Conservation (phyloP, 352 stramenopile genomes). For the Phytophthora constricta region DNA sequence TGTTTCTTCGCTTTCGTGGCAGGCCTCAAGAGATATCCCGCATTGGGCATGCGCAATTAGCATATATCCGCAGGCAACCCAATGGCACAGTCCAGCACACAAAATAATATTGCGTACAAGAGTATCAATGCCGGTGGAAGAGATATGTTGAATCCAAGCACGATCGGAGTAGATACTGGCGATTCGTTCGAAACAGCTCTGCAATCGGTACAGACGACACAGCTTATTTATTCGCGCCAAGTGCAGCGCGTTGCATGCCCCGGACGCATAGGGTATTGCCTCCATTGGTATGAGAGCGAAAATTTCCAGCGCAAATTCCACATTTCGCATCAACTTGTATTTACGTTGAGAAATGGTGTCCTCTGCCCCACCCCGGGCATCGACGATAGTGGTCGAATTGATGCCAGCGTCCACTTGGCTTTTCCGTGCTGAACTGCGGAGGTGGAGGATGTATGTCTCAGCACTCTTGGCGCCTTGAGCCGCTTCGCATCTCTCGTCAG, state of each 20-base stretch:
- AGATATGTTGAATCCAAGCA: conserved; percentile 54
- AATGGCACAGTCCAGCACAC: conserved; percentile 54
- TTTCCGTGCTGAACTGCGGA: conserved; percentile 16
- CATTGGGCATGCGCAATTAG: conserved; percentile 66
- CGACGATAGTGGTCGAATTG: conserved; percentile 23
- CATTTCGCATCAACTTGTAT: conserved; percentile 24
- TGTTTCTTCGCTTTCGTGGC: conserved; percentile 49
- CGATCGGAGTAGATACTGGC: conserved; percentile 63
- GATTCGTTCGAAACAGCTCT: conserved; percentile 51
- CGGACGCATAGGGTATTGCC: conserved; percentile 42
- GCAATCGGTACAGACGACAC: conserved; percentile 54
- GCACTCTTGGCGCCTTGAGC: conserved; percentile 18
- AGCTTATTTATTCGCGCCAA: conserved; percentile 66
- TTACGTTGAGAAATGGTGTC: not conserved
- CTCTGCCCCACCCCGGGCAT: conserved; percentile 6
- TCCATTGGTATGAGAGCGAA: conserved; percentile 65
- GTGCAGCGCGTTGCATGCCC: conserved; percentile 64
- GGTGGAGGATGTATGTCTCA: not conserved
- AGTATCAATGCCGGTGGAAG: conserved; percentile 65
- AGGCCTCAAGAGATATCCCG: conserved; percentile 59
- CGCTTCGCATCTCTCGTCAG: conserved; percentile 30
- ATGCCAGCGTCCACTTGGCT: conserved; percentile 33
- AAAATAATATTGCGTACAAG: conserved; percentile 53
- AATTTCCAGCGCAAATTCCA: conserved; percentile 55
- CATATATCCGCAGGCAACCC: conserved; percentile 77